Evolutionary conservation across 108 stramenopile genomes (phyloP).

Genomic region (Schizochytrium sp.): DNA sequence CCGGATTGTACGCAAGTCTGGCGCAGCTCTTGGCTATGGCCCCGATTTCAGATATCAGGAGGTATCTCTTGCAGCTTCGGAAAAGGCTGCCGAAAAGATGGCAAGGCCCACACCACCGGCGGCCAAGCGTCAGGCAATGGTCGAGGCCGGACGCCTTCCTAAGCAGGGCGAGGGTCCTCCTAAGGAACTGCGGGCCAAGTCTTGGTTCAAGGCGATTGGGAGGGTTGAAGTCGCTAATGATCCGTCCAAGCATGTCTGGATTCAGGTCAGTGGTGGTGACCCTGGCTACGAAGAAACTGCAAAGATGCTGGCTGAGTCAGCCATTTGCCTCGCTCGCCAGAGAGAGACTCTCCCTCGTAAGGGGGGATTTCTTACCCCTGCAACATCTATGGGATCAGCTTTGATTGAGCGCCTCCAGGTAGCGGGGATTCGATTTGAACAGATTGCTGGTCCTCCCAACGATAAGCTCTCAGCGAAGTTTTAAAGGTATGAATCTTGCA

Average conservation of each 20-base stretch:
- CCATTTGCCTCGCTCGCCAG: constrained; percentile 31
- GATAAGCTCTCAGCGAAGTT: too few species aligned
- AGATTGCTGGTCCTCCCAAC: too few species aligned
- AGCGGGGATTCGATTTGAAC: constrained; percentile 3
- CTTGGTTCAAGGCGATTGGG: not conserved
- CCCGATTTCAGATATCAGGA: constrained; percentile 17
- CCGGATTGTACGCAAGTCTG: constrained; percentile 51
- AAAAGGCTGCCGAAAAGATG: not conserved
- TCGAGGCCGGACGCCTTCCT: constrained; percentile 50
- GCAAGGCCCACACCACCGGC: constrained; percentile 12
- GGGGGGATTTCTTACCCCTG: constrained; percentile 63
- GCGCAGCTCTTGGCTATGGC: not conserved
- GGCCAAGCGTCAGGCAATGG: constrained; percentile 50
- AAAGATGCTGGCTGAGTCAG: constrained; percentile 31
- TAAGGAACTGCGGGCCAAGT: constrained; percentile 48
- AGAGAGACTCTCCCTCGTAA: constrained; percentile 22
- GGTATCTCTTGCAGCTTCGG: not conserved
- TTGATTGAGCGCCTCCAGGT: constrained; percentile 52
- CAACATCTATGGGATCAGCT: constrained; percentile 37
- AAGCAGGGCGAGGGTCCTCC: constrained; percentile 47
- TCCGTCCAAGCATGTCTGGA: constrained; percentile 5
- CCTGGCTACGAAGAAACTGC: constrained; percentile 50
- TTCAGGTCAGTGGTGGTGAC: constrained; percentile 59
- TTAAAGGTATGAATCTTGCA: too few species aligned
- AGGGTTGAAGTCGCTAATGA: constrained; percentile 35